These are phyloP conservation scores for Skeletonema grethae DNA, from an alignment of 108 stramenopile genomes.

Conservation along the genomic window DNA sequence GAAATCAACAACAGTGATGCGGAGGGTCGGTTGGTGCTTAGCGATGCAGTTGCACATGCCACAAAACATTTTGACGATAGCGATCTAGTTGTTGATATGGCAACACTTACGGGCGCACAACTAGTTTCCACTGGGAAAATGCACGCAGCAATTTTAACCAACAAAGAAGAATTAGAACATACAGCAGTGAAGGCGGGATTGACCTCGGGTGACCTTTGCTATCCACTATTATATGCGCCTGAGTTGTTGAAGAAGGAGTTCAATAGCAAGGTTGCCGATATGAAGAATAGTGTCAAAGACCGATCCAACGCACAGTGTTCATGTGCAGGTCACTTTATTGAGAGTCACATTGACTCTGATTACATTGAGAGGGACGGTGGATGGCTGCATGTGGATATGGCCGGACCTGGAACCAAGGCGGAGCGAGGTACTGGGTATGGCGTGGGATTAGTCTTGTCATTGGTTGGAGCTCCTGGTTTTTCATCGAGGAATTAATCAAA, in stretches of 20 bases:
- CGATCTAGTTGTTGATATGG: slow-evolving; percentile 65
- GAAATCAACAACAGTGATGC: slow-evolving; percentile 94
- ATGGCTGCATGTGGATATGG: slow-evolving; percentile 92
- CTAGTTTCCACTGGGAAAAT: slow-evolving; percentile 72
- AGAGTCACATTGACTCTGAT: slow-evolving; percentile 62
- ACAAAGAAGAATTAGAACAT: slow-evolving; percentile 68
- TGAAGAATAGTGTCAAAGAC: slow-evolving; percentile 88
- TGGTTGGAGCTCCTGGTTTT: slow-evolving; percentile 47
- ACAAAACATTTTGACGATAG: slow-evolving; percentile 57
- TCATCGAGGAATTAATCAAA: neutral
- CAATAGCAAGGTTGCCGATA: slow-evolving; percentile 77
- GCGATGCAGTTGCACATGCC: slow-evolving; percentile 81
- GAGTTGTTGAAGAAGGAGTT: slow-evolving; percentile 80
- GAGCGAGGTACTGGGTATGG: slow-evolving; percentile 92
- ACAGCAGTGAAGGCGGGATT: slow-evolving; percentile 52
- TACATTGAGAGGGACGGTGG: slow-evolving; percentile 43
- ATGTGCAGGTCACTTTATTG: slow-evolving; percentile 92
- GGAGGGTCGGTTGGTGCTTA: slow-evolving; percentile 81
- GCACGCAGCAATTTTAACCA: slow-evolving; percentile 77
- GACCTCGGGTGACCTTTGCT: slow-evolving; percentile 70
- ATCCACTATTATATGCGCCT: slow-evolving; percentile 79
- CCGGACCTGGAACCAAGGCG: slow-evolving; percentile 69
- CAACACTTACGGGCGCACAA: slow-evolving; percentile 91
- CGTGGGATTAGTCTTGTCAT: slow-evolving; percentile 70
- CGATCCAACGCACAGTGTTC: slow-evolving; percentile 78